Base-by-base conservation (phyloP, 306 rosid genomes). In the Vigna trinervia region DNA sequence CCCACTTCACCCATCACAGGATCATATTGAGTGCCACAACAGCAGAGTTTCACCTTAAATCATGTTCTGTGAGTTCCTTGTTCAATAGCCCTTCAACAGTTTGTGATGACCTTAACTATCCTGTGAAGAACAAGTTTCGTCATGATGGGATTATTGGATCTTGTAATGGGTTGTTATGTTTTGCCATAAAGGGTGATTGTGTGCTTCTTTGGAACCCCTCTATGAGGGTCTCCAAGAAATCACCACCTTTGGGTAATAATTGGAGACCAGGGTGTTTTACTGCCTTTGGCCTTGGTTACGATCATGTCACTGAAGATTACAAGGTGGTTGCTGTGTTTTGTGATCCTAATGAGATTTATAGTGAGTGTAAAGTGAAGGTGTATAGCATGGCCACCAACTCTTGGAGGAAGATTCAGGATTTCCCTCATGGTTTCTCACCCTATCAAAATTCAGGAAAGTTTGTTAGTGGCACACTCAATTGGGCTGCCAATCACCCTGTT, bases 141-240 rank as follows among this genome's bases (percentile, higher is more conserved):
- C 87, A 86, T 26, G 89, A 86, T 53, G 83, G 87, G 0, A 85
- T 85, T 23, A 79, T 85, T 80, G 87, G 89, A 10, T 80, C 89
- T 66, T 86, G 89, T 74, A 77, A 86, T 41, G 89, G 89, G 0
- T 68, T 86, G 57, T 80, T 86, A 1, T 83, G 87, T 80, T 83
- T 86, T 26, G 87, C 89, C n/a, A 83, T 86, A 10, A 83, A 86
- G 53, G 83, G 85, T 45, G 87, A 83, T n/a, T 80, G 83, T 72
- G 89, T 80, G 20, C 86, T 85, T 76, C 84, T 85, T 4, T 85
- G 89, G 89, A 85, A 85, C 72, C 89, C 89, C 22, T 82, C 89
- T 8, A 72, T 39, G 0, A 82, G 86, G 76, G 69, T 76, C 36
- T 82, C 84, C n/a, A 82, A 82, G 30, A 85, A 85, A 43, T 85